These are phyloP conservation scores for Arthrobotrys iridis DNA, from an alignment of 2,329 filamentous ascomycete genomes.

Conservation along the genomic window DNA sequence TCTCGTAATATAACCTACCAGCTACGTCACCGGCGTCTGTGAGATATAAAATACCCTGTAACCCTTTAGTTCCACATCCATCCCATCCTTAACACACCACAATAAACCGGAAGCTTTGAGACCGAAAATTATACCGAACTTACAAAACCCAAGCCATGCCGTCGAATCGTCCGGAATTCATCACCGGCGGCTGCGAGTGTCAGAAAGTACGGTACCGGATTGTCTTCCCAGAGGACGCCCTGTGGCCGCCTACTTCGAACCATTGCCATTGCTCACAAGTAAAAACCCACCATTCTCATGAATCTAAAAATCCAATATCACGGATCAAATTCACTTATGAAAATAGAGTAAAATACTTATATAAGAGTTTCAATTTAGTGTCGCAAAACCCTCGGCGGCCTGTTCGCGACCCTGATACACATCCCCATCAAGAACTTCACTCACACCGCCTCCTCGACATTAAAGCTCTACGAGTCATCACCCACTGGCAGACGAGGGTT, in stretches of 20 bases:
- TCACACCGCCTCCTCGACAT: conserved; percentile 11
- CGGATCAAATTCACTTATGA: too few relatives aligned
- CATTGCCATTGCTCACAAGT: conserved; percentile 38
- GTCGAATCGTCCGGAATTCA: conserved; percentile 5
- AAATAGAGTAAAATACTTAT: too few relatives aligned
- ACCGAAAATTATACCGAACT: too few relatives aligned
- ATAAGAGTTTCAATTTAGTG: conserved; percentile 2
- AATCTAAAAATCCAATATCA: too few relatives aligned
- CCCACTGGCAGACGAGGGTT: conserved; percentile 19
- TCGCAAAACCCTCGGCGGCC: conserved; percentile 23
- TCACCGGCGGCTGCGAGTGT: conserved; percentile 36
- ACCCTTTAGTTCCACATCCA: too few relatives aligned
- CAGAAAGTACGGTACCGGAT: conserved; percentile 18
- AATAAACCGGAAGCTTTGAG: too few relatives aligned
- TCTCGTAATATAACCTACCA: too few relatives aligned
- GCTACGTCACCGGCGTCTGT: too few relatives aligned
- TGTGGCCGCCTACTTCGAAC: conserved; percentile 15
- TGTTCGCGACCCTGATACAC: conserved; percentile 25
- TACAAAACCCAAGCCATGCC: too few relatives aligned
- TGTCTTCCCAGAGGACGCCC: conserved; percentile 3
- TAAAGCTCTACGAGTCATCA: conserved; percentile 34
- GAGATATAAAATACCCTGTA: too few relatives aligned
- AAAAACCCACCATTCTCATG: too few relatives aligned
- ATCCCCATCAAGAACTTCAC: conserved; percentile 6
- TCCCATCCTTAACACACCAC: too few relatives aligned